phyloP scores from a whole-genome alignment of 345 rosid genomes.

The Erucastrum elatum region DNA sequence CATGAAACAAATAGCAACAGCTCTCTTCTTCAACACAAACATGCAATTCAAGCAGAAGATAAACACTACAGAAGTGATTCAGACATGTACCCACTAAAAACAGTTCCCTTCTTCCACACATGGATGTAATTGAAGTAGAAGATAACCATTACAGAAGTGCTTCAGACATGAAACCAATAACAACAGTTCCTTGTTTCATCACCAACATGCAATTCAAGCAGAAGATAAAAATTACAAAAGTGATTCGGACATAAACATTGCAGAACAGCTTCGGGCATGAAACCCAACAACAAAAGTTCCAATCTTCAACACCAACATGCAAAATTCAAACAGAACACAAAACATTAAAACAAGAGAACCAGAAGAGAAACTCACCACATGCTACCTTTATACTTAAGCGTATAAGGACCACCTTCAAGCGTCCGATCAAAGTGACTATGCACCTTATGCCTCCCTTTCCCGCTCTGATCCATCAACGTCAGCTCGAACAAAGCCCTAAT shows the following conservation, averaged over 20 bases:
- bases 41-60: conserved; percentile 1
- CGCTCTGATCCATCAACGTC: conserved; percentile 89
- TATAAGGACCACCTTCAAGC: conserved; percentile 87
- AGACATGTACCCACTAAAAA: not conserved
- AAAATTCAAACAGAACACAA: not conserved
- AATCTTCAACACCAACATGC: not conserved
- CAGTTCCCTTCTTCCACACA: not conserved
- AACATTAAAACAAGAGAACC: not conserved
- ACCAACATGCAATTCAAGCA: not conserved
- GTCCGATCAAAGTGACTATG: conserved; percentile 94
- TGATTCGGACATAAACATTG: too few relatives aligned
- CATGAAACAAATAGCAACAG: not conserved
- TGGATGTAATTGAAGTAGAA: too few relatives aligned
- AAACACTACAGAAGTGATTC: not conserved
- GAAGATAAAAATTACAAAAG: not conserved
- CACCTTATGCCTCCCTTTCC: conserved; percentile 82
- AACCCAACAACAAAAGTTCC: too few relatives aligned
- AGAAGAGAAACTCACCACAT: conserved; percentile 85
- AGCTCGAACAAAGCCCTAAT: conserved; percentile 90
- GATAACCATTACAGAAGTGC: not conserved
- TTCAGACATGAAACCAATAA: not conserved
- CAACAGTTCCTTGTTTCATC: not conserved
- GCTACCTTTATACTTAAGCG: conserved; percentile 82
- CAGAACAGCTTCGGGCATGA: too few relatives aligned
- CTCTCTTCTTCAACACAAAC: not conserved